These are phyloP conservation scores for Plicaturopsis crispa DNA, from an alignment of 768 basidiomycete species.

Conservation along the genomic window DNA sequence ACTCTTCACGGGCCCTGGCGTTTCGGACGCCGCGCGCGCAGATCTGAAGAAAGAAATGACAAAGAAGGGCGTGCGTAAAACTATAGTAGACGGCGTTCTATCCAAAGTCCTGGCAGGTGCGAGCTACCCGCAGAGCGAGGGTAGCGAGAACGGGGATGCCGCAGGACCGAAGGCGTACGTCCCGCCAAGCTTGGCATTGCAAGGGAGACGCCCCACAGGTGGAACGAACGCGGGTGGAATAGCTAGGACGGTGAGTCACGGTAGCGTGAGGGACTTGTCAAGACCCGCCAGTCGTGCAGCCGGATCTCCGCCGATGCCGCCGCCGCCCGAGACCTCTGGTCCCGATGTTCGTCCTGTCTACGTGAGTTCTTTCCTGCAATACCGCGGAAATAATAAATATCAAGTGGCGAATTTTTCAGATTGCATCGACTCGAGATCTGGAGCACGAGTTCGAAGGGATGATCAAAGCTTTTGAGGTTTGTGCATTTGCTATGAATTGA, in stretches of 20 bases:
- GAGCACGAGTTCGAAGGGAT: conserved; percentile 80
- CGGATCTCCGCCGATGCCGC: conserved; percentile 28
- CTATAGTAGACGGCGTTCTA: conserved; percentile 77
- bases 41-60: conserved; percentile 91
- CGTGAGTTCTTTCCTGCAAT: conserved; percentile 32
- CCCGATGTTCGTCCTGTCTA: conserved; percentile 57
- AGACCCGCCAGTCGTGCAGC: conserved; percentile 60
- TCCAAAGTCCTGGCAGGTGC: conserved; percentile 47
- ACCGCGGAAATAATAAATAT: not conserved
- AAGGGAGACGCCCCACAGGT: conserved; percentile 42
- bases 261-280: conserved; percentile 40
- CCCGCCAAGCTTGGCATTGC: conserved; percentile 67
- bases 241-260: conserved; percentile 39
- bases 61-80: conserved; percentile 81
- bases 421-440: conserved; percentile 80
- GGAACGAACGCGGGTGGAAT: conserved; percentile 25
- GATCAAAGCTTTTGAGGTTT: conserved; percentile 73
- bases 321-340: conserved; percentile 28
- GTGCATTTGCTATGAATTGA: conserved; percentile 11
- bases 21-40: conserved; percentile 79
- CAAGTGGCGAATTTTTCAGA: conserved; percentile 29
- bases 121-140: conserved; percentile 44
- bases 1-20: conserved; percentile 78
- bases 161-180: conserved; percentile 47
- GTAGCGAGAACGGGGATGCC: conserved; percentile 51